Evolutionary conservation across 257 asterid genomes (phyloP), one percentile per base, ranked within the genome.

Genomic region (Rubia yunnanensis): DNA sequence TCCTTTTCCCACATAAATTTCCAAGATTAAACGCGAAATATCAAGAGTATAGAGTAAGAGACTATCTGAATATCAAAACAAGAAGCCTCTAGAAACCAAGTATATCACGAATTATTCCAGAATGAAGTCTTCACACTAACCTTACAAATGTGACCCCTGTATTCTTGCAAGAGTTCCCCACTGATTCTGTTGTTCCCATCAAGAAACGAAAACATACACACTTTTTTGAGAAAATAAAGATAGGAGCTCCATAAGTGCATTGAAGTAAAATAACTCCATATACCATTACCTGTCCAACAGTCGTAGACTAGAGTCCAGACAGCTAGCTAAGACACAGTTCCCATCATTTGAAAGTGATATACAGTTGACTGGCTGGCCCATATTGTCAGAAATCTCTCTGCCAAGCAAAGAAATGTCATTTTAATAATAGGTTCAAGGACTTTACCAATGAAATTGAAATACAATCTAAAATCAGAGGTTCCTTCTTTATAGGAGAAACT

Each of bases 91-190:
- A 24, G 64, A 66, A 50, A 57, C 63, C 67, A 58, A 64, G 70
- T 41, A 34, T 36, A 66, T 17, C 23, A 20, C 6, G 11, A 50
- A 63, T 0, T 57, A 18, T 34, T 60, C 10, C 41, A 9, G 34
- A n/a, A 59, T 10, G 10, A 53, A 62, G 64, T 24, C 64, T 48
- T 65, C 34, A 17, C 18, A 46, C 83, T 49, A 67, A 92, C 98
- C 98, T 92, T 92, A 85, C 98, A 87, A 72, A 84, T 83, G 72
- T 92, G 98, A 69, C 98, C 98, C 79, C 79, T 85, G 76, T 92
- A 92, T 76, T 92, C 96, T 84, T 92, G 98, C 76, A 92, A 83
- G 64, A 75, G 76, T 80, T 92, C 98, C 36, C 98, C 98, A 61
- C 78, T 73, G 57, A 92, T 57, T 84, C 96, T 89, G 84, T 78